Evolutionary conservation across 2,329 filamentous ascomycete species (phyloP), one percentile per base, ranked within the genome.

Genomic region (Cytospora schulzeri): DNA sequence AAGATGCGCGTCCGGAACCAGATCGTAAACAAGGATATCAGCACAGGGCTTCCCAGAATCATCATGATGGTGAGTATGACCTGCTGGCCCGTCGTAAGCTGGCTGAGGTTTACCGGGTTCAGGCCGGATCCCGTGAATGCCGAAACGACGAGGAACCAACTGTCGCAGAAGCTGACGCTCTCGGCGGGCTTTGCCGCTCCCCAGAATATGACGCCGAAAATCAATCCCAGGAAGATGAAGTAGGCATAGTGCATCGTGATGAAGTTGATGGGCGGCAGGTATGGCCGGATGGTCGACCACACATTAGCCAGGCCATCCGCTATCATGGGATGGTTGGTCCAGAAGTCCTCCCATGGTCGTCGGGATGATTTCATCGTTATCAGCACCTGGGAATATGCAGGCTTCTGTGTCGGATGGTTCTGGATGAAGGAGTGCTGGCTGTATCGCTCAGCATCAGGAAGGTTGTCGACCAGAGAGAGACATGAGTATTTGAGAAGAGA

Each of bases 81-180:
- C 70, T 91, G 89, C 71, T 91, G 89, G 71, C 86, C 88, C 3
- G 84, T 87, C 45, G 87, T 90, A 71, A 91, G 62, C 41, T 55
- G 24, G 54, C 83, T 87, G 15, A 91, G 73, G 70, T 88, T 86
- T 68, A 87, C 84, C 11, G 87, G 90, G 69, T 76, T 89, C 35
- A 90, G 76, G 2, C 88, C 89, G 11, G 88, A 83, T 66, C 86
- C 80, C 1, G 88, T 90, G 82, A 91, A 89, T 52, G 88, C 87
- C 66, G 84, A 88, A 51, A 86, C 79, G 59, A 84, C 83, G 31
- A 91, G 74, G 71, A 90, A 91, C 8, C 91, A 75, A 19, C 85
- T 81, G 73, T 91, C 87, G 24, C 81, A 80, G 75, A 88, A 91
- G 51, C 77, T 76, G 65, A 91, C 80, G 67, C 78, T 83, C 35